A percentile compares a stretch with the other conserved stretches of the same genome.
Conservation (phyloP, 352 stramenopile genomes). For the Globisporangium nodosum region DNA sequence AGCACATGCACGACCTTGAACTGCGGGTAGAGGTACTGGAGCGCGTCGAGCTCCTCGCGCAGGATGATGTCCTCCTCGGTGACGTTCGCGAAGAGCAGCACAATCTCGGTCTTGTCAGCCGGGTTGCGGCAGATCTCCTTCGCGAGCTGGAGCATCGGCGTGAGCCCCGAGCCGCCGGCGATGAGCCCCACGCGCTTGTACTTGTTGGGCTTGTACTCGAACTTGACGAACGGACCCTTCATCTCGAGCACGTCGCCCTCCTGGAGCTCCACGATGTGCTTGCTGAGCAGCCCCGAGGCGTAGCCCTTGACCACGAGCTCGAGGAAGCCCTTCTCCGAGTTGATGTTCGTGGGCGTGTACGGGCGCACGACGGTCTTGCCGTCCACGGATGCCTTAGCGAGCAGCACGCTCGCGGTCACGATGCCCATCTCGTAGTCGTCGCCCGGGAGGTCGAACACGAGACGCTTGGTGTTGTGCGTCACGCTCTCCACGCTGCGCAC, state of each 20-base stretch:
- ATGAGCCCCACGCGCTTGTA: slow-evolving; percentile 90
- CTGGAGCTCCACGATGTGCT: slow-evolving; percentile 83
- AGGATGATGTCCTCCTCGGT: slow-evolving; percentile 88
- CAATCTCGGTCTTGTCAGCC: slow-evolving; percentile 80
- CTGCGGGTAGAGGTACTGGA: slow-evolving; percentile 79
- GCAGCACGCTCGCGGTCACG: slow-evolving; percentile 41
- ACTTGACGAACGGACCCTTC: slow-evolving; percentile 87
- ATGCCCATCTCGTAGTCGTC: slow-evolving; percentile 64
- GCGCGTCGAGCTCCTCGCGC: slow-evolving; percentile 77
- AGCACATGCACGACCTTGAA: slow-evolving; percentile 72
- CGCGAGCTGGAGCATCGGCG: slow-evolving; percentile 86
- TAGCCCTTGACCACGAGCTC: slow-evolving; percentile 91
- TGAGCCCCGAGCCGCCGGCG: slow-evolving; percentile 88
- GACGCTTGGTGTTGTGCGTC: slow-evolving; percentile 75
- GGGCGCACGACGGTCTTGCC: slow-evolving; percentile 75
- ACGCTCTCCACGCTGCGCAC: slow-evolving; percentile 64
- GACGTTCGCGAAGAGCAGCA: slow-evolving; percentile 82
- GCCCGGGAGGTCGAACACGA: slow-evolving; percentile 61
- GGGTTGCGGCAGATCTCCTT: slow-evolving; percentile 83
- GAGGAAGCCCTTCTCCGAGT: slow-evolving; percentile 77
- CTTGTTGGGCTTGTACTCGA: slow-evolving; percentile 81
- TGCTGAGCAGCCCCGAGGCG: slow-evolving; percentile 74
- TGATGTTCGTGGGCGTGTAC: slow-evolving; percentile 88
- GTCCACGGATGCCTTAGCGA: slow-evolving; percentile 66
- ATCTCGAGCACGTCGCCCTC: slow-evolving; percentile 85